These are phyloP conservation scores for Lepidium sativum DNA, from an alignment of 345 rosid genomes.

Conservation along the genomic window DNA sequence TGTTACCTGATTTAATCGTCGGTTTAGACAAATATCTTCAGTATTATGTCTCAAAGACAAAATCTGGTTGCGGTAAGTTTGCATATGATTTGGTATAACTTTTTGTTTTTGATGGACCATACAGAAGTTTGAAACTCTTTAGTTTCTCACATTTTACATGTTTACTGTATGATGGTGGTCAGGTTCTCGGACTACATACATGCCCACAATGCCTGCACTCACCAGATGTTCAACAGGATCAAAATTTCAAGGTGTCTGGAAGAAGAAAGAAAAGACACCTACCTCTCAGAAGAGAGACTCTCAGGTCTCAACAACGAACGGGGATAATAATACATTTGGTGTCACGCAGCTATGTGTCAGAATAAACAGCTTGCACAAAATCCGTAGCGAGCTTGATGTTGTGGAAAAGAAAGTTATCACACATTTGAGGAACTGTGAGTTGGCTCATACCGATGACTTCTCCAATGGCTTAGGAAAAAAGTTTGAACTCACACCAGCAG, in stretches of 20 bases:
- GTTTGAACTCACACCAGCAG: slow-evolving; percentile 74
- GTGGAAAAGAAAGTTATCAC: slow-evolving; percentile 81
- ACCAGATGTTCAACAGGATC: slow-evolving; percentile 74
- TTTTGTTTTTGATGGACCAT: neutral
- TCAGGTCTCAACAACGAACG: slow-evolving; percentile 58
- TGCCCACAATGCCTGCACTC: slow-evolving; percentile 93
- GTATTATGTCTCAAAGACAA: slow-evolving; percentile 71
- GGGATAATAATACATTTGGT: slow-evolving; percentile 58
- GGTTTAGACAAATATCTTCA: slow-evolving; percentile 91
- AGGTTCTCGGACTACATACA: slow-evolving; percentile 71
- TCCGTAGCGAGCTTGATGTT: slow-evolving; percentile 64
- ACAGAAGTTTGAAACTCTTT: neutral
- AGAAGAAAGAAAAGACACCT: slow-evolving; percentile 81
- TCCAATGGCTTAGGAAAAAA: slow-evolving; percentile 74
- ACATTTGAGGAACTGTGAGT: slow-evolving; percentile 88
- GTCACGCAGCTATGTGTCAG: slow-evolving; percentile 68
- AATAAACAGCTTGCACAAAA: slow-evolving; percentile 69
- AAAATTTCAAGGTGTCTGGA: slow-evolving; percentile 87
- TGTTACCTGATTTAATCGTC: slow-evolving; percentile 76
- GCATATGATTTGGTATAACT: neutral
- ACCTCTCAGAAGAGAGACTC: slow-evolving; percentile 63
- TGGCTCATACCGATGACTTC: slow-evolving; percentile 78
- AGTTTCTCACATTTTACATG: slow-evolving; percentile 15
- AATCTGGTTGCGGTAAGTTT: slow-evolving; percentile 86
- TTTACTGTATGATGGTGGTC: slow-evolving; percentile 15